Evolutionary conservation across 1,284 basidiomycete species (phyloP).

Genomic region (Cerrena zonata): DNA sequence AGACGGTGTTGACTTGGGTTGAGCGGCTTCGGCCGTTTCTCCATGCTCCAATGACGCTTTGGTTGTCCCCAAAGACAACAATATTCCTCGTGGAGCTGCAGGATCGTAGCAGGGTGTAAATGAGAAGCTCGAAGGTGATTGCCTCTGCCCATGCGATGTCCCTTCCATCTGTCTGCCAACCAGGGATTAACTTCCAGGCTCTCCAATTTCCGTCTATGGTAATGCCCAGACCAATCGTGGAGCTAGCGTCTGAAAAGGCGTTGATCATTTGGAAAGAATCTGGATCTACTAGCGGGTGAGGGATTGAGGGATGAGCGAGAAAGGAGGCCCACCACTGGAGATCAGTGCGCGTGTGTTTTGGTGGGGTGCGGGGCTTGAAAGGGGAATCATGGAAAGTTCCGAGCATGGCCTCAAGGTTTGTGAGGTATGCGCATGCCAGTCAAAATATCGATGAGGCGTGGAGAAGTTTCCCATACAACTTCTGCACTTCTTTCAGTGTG

Average conservation of each 20-base stretch:
- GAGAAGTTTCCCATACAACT: slow-evolving; percentile 21
- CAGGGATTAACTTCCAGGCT: slow-evolving; percentile 24
- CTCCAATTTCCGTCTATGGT: slow-evolving; percentile 17
- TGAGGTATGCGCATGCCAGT: slow-evolving; percentile 39
- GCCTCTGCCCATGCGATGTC: slow-evolving; percentile 40
- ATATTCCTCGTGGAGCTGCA: slow-evolving; percentile 12
- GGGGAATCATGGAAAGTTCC: slow-evolving; percentile 18
- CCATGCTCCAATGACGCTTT: slow-evolving; percentile 34
- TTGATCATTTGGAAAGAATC: slow-evolving; percentile 19
- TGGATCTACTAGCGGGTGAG: slow-evolving; percentile 25
- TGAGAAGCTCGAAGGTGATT: slow-evolving; percentile 31
- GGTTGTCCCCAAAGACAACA: slow-evolving; percentile 34
- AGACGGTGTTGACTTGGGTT: slow-evolving; percentile 28
- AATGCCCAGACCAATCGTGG: slow-evolving; percentile 29
- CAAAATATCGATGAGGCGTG: slow-evolving; percentile 37
- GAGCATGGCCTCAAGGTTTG: slow-evolving; percentile 32
- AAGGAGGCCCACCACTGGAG: slow-evolving; percentile 34
- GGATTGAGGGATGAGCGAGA: slow-evolving; percentile 14
- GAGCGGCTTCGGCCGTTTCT: slow-evolving; percentile 29
- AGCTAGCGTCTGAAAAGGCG: slow-evolving; percentile 42
- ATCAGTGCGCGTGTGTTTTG: slow-evolving; percentile 18
- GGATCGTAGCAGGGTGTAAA: slow-evolving; percentile 7
- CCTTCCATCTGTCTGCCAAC: slow-evolving; percentile 21
- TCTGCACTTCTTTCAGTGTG: slow-evolving; percentile 12
- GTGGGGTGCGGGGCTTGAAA: slow-evolving; percentile 23